Evolutionary conservation across 2,329 filamentous ascomycete species (phyloP), one percentile per base, ranked within the genome.

Genomic region (Scedosporium apiospermum): DNA sequence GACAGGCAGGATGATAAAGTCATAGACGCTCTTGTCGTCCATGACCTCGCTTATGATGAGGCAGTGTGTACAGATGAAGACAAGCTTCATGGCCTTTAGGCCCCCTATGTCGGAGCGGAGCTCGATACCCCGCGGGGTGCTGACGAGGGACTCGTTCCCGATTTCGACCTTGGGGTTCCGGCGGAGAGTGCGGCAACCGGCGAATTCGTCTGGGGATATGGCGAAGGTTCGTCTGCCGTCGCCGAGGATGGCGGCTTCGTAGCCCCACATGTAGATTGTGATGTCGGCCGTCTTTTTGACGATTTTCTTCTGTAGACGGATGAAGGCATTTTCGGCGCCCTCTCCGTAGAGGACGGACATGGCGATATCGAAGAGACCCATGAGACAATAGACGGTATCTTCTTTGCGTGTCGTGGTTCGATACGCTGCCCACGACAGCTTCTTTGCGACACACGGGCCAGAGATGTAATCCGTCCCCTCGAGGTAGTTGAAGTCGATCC

Each of bases 261-360:
- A 62, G 4, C 60, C 60, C 60, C 60, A 62, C 34, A 30, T 12
- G 53, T 57, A 62, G 27, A 58, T 55, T 21, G 60, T 44, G 18
- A 23, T 10, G 62, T 75, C 74, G 12, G 69, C 66, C 0, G 70
- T 67, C n/a, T 58, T 62, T 61, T 70, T 72, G 60, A 75, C 65
- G 9, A 75, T 71, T 41, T 74, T 71, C 51, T 72, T 66, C 61
- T 75, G 72, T 1, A 75, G 63, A 18, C 73, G 67, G 6, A 67
- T 38, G 55, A 74, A 75, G 6, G 73, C 72, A 46, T 64, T 69
- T 23, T 34, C 55, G 1, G 34, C 34, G 10, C 71, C 72, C 57
- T 74, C 71, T 3, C 71, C 71, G 14, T 73, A 73, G 0, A 74
- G 65, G 6, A 74, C 62, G 4, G 72, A 69, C 69, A 74, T 74